Evolutionary conservation across 371 early-diverging fungal genomes (phyloP), one percentile per base, ranked within the genome.

Genomic region (Syncephalis fuscata): DNA sequence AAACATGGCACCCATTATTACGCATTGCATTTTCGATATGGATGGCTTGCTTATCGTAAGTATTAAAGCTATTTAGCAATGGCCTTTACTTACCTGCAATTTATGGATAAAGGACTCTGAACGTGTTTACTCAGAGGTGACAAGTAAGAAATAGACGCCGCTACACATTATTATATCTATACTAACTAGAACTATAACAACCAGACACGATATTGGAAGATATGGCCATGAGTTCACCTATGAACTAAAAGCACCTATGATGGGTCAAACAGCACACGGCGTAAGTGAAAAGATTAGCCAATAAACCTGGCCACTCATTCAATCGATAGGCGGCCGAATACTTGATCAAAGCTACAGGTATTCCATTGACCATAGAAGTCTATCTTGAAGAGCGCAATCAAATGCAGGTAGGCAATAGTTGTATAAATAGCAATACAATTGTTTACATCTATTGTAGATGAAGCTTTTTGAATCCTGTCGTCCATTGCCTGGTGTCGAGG

Each of bases 21-120:
- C 77, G 47, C 77, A 82, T 48, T 85, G 85, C 51, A 78, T 88
- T 46, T 88, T 88, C 60, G 89, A 88, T 55, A 87, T 88, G 89
- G 89, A 84, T 65, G 79, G 82, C 17, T 59, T 74, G 26, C 70
- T 74, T 48, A 66, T 54, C 39, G 15, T 39, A 19, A 43, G 3
- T 46, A 3, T 22, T 47, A 9, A 45, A 22, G 44, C 39, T 42
- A 41, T 10, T 17, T 22, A n/a, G 63, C 10, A 44, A 16, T 43
- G 48, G 37, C 41, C 38, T 45, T 47, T 44, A n/a, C 36, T 20
- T 41, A 14, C 39, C 19, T 21, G 64, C 36, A 66, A 64, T 27
- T 59, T 64, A 25, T 48, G 67, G 19, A 22, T 68, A 43, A 46
- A 63, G 51, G 81, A 91, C 60, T 90, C 94, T 0, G 94, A 93